Evolutionary conservation across 371 early-diverging fungal species (phyloP).

Genomic region (Batkoa obscura): DNA sequence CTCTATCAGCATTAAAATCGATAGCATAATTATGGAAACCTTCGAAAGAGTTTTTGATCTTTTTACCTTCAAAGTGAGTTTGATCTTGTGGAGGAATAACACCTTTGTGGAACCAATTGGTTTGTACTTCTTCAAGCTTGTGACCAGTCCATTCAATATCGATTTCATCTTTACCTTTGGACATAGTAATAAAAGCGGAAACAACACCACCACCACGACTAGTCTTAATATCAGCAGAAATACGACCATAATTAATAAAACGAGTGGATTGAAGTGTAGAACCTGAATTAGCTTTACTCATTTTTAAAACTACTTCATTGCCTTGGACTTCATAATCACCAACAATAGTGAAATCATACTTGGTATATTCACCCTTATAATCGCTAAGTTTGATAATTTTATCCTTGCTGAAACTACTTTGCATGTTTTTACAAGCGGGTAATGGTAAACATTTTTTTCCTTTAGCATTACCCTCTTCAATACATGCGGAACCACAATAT

Average conservation of each 20-base stretch:
- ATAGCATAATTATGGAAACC: constrained; percentile 21
- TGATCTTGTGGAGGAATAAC: neutral
- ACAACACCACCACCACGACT: constrained; percentile 12
- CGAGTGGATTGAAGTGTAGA: neutral
- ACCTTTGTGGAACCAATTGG: constrained; percentile 10
- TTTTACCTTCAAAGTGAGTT: neutral
- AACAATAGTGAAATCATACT: neutral
- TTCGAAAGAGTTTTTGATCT: neutral
- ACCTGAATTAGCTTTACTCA: neutral
- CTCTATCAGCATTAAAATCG: constrained; percentile 28
- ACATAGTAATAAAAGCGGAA: constrained; percentile 16
- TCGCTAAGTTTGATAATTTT: neutral
- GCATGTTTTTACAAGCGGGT: neutral
- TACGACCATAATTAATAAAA: neutral
- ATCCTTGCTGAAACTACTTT: neutral
- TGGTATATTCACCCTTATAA: neutral
- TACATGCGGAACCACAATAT: neutral
- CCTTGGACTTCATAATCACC: neutral
- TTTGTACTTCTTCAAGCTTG: constrained; percentile 7
- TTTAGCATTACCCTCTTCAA: constrained; percentile 1
- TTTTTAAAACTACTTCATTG: neutral
- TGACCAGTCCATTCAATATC: constrained; percentile 15
- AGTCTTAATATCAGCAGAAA: constrained; percentile 5
- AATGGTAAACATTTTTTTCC: neutral
- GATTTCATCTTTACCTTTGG: constrained; percentile 16